These are phyloP conservation scores for Onygenales sp. DNA, from an alignment of 2,329 filamentous ascomycete genomes.

Conservation along the genomic window DNA sequence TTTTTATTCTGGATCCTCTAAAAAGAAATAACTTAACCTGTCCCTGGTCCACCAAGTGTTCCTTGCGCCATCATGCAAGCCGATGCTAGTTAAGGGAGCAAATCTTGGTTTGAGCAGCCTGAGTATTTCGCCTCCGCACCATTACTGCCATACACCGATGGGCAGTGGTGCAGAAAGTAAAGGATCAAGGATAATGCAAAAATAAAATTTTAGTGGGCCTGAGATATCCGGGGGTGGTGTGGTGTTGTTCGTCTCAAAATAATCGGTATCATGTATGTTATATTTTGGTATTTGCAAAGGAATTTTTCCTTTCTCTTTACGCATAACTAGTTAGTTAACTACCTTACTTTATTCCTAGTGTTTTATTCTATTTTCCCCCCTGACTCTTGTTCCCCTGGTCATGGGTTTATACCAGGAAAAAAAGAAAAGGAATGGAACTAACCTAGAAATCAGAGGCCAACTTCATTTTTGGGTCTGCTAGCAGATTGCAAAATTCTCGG, in stretches of 20 bases:
- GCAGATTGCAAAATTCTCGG: background rate
- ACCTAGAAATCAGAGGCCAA: background rate
- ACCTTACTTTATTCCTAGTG: background rate
- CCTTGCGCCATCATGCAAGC: background rate
- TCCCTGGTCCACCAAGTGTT: background rate
- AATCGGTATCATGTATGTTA: background rate
- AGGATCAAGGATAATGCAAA: background rate
- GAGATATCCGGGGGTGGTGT: background rate
- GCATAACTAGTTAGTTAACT: background rate
- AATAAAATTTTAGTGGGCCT: background rate
- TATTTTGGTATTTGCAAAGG: too few relatives aligned
- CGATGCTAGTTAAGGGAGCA: background rate
- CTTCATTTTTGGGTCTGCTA: background rate
- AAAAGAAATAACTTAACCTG: background rate
- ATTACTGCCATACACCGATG: slow-evolving; percentile 1
- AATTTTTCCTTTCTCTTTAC: background rate
- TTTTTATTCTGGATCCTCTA: background rate
- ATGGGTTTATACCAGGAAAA: background rate
- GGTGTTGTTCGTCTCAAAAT: background rate
- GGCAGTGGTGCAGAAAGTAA: slow-evolving; percentile 3
- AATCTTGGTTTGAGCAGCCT: background rate
- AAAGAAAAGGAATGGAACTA: background rate
- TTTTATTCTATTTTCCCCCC: background rate
- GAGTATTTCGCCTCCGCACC: background rate
- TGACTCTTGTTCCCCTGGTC: background rate